These are phyloP conservation scores for Selenicereus undatus DNA, from an alignment of 148 eudicot species.

Conservation along the genomic window DNA sequence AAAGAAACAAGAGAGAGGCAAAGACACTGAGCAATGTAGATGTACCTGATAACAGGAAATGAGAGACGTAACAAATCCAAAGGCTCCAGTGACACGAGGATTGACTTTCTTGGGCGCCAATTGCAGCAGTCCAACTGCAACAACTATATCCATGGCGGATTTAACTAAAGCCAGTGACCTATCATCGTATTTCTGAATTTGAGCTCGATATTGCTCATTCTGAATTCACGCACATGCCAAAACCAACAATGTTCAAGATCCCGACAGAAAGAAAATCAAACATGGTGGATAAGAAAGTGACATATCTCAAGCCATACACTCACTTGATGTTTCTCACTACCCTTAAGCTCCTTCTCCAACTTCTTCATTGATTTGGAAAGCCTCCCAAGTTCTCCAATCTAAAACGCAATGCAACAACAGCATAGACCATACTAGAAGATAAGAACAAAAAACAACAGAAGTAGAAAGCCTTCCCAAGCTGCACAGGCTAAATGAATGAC, in stretches of 20 bases:
- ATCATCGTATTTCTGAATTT: constrained; percentile 68
- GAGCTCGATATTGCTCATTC: constrained; percentile 67
- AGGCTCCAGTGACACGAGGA: constrained; percentile 96
- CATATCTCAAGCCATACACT: constrained; percentile 3
- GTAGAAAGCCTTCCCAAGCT: not conserved
- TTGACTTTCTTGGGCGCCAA: constrained; percentile 89
- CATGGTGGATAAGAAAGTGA: not conserved
- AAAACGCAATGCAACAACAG: not conserved
- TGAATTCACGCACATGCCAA: constrained; percentile 28
- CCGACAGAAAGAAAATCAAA: not conserved
- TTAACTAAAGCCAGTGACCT: constrained; percentile 82
- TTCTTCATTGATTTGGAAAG: constrained; percentile 82
- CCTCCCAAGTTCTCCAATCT: constrained; percentile 83
- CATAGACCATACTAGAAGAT: not conserved
- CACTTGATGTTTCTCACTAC: constrained; percentile 66
- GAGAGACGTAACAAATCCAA: constrained; percentile 77
- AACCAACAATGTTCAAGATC: not conserved
- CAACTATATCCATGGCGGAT: constrained; percentile 79
- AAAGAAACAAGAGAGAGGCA: not conserved
- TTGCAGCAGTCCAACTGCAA: constrained; percentile 89
- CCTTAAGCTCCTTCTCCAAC: constrained; percentile 77
- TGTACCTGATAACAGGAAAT: constrained; percentile 96
- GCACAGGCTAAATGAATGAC: not conserved
- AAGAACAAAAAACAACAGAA: not conserved
- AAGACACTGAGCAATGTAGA: not conserved